Evolutionary conservation across 2,329 filamentous ascomycete genomes (phyloP), one percentile per base, ranked within the genome.

Genomic region (Beauveria sp.): DNA sequence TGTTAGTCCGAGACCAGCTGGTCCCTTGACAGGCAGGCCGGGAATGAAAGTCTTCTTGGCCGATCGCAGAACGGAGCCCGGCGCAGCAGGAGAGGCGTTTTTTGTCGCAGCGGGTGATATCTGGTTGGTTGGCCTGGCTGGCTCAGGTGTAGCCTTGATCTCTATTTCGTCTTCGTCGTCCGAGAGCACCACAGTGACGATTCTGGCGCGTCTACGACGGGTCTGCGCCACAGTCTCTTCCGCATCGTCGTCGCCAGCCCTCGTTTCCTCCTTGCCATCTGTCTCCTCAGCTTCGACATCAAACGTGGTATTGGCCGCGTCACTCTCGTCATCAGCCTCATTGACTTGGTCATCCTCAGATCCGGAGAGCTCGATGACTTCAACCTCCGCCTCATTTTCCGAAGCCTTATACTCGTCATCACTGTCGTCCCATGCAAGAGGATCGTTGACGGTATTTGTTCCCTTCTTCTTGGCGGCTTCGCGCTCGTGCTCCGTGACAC

Each of bases 1-100:
- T 0, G 91, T 96, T 50, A 96, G 80, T 10, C 91, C 89, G 47
- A 96, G 76, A 3, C 85, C 85, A 41, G 84, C 85, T 24, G 84
- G 79, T 0, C 80, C 82, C 24, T 79, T 73, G 4, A 87, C 79
- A 2, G 86, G 83, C 22, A 91, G 75, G 1, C 86, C 87, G 3
- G 88, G 88, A 62, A 91, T 88, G 66, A 88, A 88, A 0, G 78
- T 82, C 73, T 89, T 89, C 62, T 82, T 86, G 2, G 85, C 85
- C 4, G 86, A 89, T 46, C 86, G 83, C n/a, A 88, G 71, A 2
- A 88, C 84, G 0, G 86, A 89, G 18, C 79, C 84, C 3, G 86
- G 87, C 14, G 76, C 75, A n/a, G 73, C 76, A 3, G 81, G 82
- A 20, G 84, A 85, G 9, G 73, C 70, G 3, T 75, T 75, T 43